Base-by-base conservation (phyloP, 2,329 filamentous ascomycete species). In the Sclerotinia subarctica region DNA sequence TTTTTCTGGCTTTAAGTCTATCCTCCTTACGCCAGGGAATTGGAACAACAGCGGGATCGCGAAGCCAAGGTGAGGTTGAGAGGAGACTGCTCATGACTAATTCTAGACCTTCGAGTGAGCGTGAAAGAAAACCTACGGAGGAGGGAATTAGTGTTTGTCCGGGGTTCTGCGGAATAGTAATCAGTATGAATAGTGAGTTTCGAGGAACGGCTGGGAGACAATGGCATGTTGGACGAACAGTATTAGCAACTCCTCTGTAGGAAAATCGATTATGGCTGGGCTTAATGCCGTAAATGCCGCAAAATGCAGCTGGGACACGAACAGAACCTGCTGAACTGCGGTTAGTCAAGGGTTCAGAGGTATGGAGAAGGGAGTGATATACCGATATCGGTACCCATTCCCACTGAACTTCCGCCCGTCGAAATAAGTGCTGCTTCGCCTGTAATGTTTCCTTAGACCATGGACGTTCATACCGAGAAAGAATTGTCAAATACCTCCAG, bases 141-240 rank as follows among this genome's bases (percentile, higher is more conserved):
- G 85, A 88, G 3, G 85, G 78, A 21, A 89, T 80, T 0, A 81
- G 83, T 69, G 84, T 86, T 72, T 91, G 87, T 0, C 89, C 89
- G 58, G 66, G 69, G 6, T 66, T 68, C 67, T 68, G 24, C 6
- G 4, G 47, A 19, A 19, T 7, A 8, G 10, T 44, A 26, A 19
- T 56, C 2, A 64, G 24, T 13, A 32, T n/a, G 35, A 13, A n/a
- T 6, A 19, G 38, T 19, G 26, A 8, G n/a, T 4, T 7, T 17
- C 46, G 15, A 19, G 51, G n/a, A 21, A 49, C 11, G 10, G 21
- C 51, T 54, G 46, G 32, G 19, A 32, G 17, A 35, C 2, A n/a
- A 53, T 63, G 5, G 46, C 46, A 10, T 5, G 24, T 49, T 54
- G 15, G n/a, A 52, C 29, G 4, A 66, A 71, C 66, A 86, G 85